These are phyloP conservation scores for Coniophora puteana DNA, from an alignment of 1,284 basidiomycete species.

Conservation along the genomic window DNA sequence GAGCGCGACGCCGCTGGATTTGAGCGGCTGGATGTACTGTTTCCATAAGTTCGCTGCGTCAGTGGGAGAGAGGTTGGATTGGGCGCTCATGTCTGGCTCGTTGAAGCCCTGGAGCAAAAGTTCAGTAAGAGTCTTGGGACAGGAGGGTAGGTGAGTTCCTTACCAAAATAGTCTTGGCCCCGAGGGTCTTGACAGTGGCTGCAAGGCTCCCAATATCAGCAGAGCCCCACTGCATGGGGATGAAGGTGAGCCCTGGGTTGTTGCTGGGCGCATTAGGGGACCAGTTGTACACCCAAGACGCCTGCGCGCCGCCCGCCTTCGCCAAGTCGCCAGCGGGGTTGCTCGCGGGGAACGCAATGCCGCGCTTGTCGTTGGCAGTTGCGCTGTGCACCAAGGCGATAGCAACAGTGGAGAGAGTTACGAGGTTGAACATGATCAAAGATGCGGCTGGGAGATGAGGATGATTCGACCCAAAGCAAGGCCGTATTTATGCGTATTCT, in stretches of 20 bases:
- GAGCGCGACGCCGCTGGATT: slow-evolving; percentile 46
- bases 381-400: neutral
- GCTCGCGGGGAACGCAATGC: slow-evolving; percentile 37
- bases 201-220: slow-evolving; percentile 34
- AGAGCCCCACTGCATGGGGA: slow-evolving; percentile 49
- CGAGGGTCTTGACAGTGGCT: slow-evolving; percentile 32
- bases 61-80: slow-evolving; percentile 57
- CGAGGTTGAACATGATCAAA: neutral
- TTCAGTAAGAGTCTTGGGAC: neutral
- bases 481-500: too few species aligned
- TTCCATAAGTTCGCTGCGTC: slow-evolving; percentile 59
- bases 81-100: slow-evolving; percentile 57
- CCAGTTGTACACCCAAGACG: slow-evolving; percentile 47
- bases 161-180: slow-evolving; percentile 39
- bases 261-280: slow-evolving; percentile 33
- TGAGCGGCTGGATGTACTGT: slow-evolving; percentile 58
- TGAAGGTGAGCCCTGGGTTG: slow-evolving; percentile 37
- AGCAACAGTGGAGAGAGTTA: neutral
- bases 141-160: too few species aligned
- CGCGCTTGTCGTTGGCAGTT: slow-evolving; percentile 35
- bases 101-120: slow-evolving; percentile 36
- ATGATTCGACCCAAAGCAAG: too few species aligned
- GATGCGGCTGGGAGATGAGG: too few species aligned
- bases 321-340: slow-evolving; percentile 34
- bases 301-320: slow-evolving; percentile 38